phyloP scores from a whole-genome alignment of 352 stramenopile genomes.

The Phytophthora uliginosa region DNA sequence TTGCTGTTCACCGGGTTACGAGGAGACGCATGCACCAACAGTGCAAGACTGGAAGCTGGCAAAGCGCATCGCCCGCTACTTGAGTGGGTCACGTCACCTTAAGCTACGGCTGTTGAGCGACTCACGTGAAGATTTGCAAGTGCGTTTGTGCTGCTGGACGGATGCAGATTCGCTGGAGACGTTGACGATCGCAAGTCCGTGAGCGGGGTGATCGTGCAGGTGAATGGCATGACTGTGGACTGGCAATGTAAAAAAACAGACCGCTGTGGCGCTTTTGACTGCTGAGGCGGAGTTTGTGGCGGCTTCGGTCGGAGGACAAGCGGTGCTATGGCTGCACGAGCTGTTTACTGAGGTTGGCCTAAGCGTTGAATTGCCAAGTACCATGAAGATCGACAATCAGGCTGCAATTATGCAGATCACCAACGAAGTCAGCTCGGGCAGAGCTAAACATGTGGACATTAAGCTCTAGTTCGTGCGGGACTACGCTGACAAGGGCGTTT shows the following conservation, averaged over 20 bases:
- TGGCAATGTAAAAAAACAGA: constrained; percentile 36
- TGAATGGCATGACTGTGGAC: constrained; percentile 25
- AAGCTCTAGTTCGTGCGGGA: constrained; percentile 19
- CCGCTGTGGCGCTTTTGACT: constrained; percentile 17
- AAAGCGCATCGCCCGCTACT: constrained; percentile 18
- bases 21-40: constrained; percentile 16
- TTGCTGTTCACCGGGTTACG: constrained; percentile 34
- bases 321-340: constrained; percentile 19
- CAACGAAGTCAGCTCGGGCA: constrained; percentile 7
- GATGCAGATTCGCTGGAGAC: constrained; percentile 19
- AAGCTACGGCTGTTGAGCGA: neutral
- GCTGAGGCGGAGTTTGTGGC: constrained; percentile 31
- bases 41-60: constrained; percentile 14
- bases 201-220: constrained; percentile 4
- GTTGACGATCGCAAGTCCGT: constrained; percentile 6
- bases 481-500: constrained; percentile 2
- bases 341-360: constrained; percentile 17
- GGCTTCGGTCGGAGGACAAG: constrained; percentile 2
- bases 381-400: constrained; percentile 21
- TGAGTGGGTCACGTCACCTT: constrained; percentile 13
- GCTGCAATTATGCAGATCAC: constrained; percentile 18
- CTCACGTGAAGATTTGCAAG: neutral
- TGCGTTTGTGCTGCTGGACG: neutral
- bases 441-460: constrained; percentile 26
- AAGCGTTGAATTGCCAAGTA: neutral